Base-by-base conservation (phyloP, 2,329 filamentous ascomycete species). In the Zymoseptoria crescenta region DNA sequence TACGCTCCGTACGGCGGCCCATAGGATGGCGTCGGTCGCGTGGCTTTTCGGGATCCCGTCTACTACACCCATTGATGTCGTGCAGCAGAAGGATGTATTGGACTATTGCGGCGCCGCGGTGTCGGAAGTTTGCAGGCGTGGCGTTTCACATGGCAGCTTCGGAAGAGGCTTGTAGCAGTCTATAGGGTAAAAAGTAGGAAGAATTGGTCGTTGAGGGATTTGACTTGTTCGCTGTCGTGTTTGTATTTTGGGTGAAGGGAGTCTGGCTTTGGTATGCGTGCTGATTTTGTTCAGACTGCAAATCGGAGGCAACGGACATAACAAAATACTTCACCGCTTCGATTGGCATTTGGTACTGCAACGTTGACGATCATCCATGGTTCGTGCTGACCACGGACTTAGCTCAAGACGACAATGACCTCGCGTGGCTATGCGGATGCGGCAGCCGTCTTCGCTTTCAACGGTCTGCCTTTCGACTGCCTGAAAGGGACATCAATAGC, bases 1-100 rank as follows among this genome's bases (percentile, higher is more conserved):
- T 96, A 89, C 65, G 60, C 57, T 29, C 60, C 64, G 5, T 71
- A 69, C 60, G 59, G 56, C 45, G 64, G 65, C 9, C 54, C 54
- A 50, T 50, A 45, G 35, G 35, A 45, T 16, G 35, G 35, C 7
- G 35, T 45, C 24, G 10, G 2, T 45, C 35, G n/a, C 5, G 35
- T 45, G n/a, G 35, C 35, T 45, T 45, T 45, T 6, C 13, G 35
- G 35, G 2, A 4, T 45, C 35, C 35, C 35, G n/a, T 45, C 35
- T 16, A 13, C 35, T 45, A 2, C 35, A 16, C 5, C 35, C 35
- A 6, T 45, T 45, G 35, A 45, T 45, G 35, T 45, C 16, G 35
- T 45, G 35, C n/a, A 45, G 35, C n/a, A 45, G 35, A 45, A 13
- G 24, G 24, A 45, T 16, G 35, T 45, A 45, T 45, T 45, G 35